Evolutionary conservation across 129 eudicot species (phyloP), one percentile per base, ranked within the genome.

Genomic region (Pseudognaphalium luteoalbum): DNA sequence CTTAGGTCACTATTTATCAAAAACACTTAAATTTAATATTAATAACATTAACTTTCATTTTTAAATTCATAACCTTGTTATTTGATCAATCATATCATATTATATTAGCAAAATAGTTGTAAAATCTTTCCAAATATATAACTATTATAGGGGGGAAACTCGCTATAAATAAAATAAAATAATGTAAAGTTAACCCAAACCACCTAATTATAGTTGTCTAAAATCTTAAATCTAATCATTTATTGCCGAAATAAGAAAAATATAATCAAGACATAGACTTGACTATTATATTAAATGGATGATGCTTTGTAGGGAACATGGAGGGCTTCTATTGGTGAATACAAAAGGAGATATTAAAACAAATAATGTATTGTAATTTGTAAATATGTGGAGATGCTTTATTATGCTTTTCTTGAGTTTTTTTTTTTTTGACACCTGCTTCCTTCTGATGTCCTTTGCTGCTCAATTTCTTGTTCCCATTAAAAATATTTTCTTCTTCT

Each of bases 331-430:
- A 78, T 85, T 76, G 89, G 82, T 76, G 62, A 74, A 76, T 73
- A 78, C 76, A 79, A 83, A 71, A 82, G 67, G 70, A 62, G 57
- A 73, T 72, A 39, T 57, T 34, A 66, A 82, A 85, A 71, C 66
- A 74, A 58, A 73, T 73, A 67, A 73, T 73, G 15, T 62, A 81
- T 25, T 25, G 28, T 25, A 25, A n/a, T n/a, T n/a, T n/a, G n/a
- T n/a, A n/a, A n/a, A 83, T 80, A 84, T 86, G 89, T 85, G 88
- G 88, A 88, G 93, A 82, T 83, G 90, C 85, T 84, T 88, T 84
- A 41, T 76, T 79, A 58, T 85, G 80, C 79, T 54, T 7, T 66
- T 66, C 28, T 39, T 9, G 5, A 60, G 15, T 75, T 47, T 66
- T 41, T 33, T 76, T 75, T 47, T 66, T 41, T 33, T 76, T 81